Evolutionary conservation across 106 monocot species (phyloP), one percentile per base, ranked within the genome.

Genomic region (Dendrobium catenatum): DNA sequence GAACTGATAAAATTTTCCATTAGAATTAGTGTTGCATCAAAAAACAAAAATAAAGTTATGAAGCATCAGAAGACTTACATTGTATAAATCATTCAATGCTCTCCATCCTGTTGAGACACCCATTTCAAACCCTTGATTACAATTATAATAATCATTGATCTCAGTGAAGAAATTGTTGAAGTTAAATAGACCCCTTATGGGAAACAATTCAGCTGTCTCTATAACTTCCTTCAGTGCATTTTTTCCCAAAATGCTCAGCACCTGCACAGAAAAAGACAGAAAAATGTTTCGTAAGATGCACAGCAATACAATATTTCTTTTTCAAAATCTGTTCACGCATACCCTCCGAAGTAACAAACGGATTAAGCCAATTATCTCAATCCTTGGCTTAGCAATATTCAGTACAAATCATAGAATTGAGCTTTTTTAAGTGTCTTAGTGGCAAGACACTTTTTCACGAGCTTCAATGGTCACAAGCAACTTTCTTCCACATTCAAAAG

Each of bases 101-200:
- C 70, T 83, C 97, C 97, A 98, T 10, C 97, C 97, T 18, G 97
- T 92, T 68, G 90, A 87, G 68, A 89, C 83, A 73, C 94, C 92
- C 68, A 87, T 90, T 46, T 94, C 90, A 80, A 84, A 76, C n/a
- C 86, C 90, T 83, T 81, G 76, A 77, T 43, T 81, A 74, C 89
- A 81, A 68, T 85, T 41, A 88, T 89, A 98, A 86, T 94, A 98
- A 73, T 83, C 84, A 87, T 93, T 89, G 48, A 98, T 92, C 24
- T 94, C 97, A 68, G 51, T 78, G 81, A 86, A 98, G 83, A 91
- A 98, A 72, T 88, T 78, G 58, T 82, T 89, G 79, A 98, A 98
- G 29, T 59, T 92, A 66, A 98, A 91, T 54, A 98, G 89, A 44
- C 96, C 96, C 55, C 81, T 67, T 79, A 97, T 92, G 5, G 96